These are phyloP conservation scores for Ceratobasidium sp. DNA, from an alignment of 1,284 basidiomycete species.

Conservation along the genomic window DNA sequence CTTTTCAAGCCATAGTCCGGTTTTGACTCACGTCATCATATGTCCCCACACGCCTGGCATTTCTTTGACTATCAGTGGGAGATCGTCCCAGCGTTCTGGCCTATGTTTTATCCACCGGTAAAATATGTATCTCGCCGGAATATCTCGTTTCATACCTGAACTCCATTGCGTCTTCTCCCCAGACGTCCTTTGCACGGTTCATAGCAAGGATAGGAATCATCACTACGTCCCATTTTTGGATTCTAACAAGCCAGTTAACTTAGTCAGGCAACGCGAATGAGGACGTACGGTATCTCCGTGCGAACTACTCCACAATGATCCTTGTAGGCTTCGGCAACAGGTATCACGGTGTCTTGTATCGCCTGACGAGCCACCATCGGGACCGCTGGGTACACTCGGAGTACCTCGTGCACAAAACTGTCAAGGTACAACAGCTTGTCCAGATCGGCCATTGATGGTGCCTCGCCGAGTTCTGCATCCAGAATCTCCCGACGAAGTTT, in stretches of 20 bases:
- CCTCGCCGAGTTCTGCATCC: slow-evolving; percentile 59
- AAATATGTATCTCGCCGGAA: neutral
- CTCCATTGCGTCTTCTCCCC: slow-evolving; percentile 43
- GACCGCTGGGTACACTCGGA: slow-evolving; percentile 54
- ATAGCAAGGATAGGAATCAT: slow-evolving; percentile 41
- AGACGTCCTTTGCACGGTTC: slow-evolving; percentile 22
- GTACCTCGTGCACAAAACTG: slow-evolving; percentile 57
- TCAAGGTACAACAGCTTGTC: slow-evolving; percentile 59
- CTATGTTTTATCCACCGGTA: slow-evolving; percentile 53
- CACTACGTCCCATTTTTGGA: slow-evolving; percentile 33
- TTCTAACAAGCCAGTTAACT: slow-evolving; percentile 5
- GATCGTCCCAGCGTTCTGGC: slow-evolving; percentile 71
- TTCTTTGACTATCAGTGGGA: slow-evolving; percentile 62
- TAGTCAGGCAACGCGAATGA: neutral
- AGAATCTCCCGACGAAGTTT: slow-evolving; percentile 79
- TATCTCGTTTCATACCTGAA: slow-evolving; percentile 37
- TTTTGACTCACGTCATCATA: slow-evolving; percentile 67
- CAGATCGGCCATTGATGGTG: slow-evolving; percentile 59
- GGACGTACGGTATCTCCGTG: slow-evolving; percentile 58
- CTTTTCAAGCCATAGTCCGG: neutral
- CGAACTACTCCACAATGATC: slow-evolving; percentile 62
- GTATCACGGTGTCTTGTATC: slow-evolving; percentile 55
- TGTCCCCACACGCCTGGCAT: slow-evolving; percentile 74
- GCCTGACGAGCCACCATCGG: slow-evolving; percentile 52
- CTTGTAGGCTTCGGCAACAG: slow-evolving; percentile 58